phyloP scores from a whole-genome alignment of 768 basidiomycete genomes.

The Piloderma croceum region DNA sequence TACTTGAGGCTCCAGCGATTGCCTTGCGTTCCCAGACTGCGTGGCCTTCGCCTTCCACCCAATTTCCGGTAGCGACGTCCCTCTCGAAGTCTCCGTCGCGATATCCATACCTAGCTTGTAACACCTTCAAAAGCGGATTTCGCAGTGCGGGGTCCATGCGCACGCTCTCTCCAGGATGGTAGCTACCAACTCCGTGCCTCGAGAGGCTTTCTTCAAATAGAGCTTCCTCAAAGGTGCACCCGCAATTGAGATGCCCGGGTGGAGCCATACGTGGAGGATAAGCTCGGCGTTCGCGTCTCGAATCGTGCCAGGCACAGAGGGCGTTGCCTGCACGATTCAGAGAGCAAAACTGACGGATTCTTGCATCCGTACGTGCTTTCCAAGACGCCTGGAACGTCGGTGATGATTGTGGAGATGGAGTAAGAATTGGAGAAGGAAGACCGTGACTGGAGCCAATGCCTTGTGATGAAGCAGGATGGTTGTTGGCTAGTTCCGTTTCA shows the following conservation, averaged over 20 bases:
- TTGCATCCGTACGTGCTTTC: conserved; percentile 69
- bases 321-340: conserved; percentile 85
- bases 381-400: conserved; percentile 59
- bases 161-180: conserved; percentile 77
- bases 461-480: neutral
- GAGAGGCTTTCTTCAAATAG: conserved; percentile 82
- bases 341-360: conserved; percentile 67
- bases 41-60: conserved; percentile 65
- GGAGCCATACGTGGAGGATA: conserved; percentile 80
- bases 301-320: conserved; percentile 87
- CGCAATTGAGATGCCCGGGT: conserved; percentile 73
- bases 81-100: conserved; percentile 84
- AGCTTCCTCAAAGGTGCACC: conserved; percentile 79
- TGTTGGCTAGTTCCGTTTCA: conserved; percentile 38
- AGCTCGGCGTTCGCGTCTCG: conserved; percentile 71
- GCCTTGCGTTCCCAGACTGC: conserved; percentile 57
- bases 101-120: conserved; percentile 71
- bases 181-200: conserved; percentile 75
- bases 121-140: conserved; percentile 69
- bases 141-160: conserved; percentile 86
- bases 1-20: conserved; percentile 30
- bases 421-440: conserved; percentile 24
- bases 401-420: conserved; percentile 37
- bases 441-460: conserved; percentile 6
- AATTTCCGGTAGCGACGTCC: conserved; percentile 55